Evolutionary conservation across 345 rosid species (phyloP).

Genomic region (Gossypium thurberi): DNA sequence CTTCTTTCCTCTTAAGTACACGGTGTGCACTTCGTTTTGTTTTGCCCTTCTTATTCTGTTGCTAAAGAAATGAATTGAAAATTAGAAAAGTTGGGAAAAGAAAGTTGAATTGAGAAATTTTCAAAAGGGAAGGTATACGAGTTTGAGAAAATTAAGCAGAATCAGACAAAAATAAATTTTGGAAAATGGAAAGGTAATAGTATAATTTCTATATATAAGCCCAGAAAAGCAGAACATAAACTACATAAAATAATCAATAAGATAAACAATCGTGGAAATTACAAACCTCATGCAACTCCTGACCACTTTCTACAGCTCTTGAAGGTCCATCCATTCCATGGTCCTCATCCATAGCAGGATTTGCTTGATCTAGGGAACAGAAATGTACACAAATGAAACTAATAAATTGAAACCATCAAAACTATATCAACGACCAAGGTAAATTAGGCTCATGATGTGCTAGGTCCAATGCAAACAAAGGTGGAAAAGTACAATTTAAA

Average conservation of each 20-base stretch:
- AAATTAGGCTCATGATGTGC: background rate
- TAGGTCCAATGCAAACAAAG: background rate
- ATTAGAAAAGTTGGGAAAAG: background rate
- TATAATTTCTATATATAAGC: background rate
- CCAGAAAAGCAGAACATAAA: background rate
- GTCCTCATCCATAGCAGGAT: conserved; percentile 27
- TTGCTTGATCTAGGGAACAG: conserved; percentile 29
- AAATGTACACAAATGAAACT: background rate
- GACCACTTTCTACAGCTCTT: conserved; percentile 25
- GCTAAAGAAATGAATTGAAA: conserved; percentile 15
- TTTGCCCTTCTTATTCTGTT: conserved; percentile 39
- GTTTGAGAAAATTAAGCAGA: background rate
- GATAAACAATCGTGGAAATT: background rate
- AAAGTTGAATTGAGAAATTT: background rate
- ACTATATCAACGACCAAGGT: background rate
- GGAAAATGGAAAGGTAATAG: background rate
- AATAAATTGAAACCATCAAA: conserved; percentile 7
- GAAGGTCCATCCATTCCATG: conserved; percentile 22
- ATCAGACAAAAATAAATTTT: background rate
- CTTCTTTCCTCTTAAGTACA: conserved; percentile 24
- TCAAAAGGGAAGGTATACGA: background rate
- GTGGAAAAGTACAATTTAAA: background rate
- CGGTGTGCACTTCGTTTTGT: conserved; percentile 18
- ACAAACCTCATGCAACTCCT: conserved; percentile 28
- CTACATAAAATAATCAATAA: background rate